Percentiles rank a stretch among this genome's conserved stretches.
phyloP scores from a whole-genome alignment of 495 filamentous ascomycete species.

The Hypoxylon rickii region DNA sequence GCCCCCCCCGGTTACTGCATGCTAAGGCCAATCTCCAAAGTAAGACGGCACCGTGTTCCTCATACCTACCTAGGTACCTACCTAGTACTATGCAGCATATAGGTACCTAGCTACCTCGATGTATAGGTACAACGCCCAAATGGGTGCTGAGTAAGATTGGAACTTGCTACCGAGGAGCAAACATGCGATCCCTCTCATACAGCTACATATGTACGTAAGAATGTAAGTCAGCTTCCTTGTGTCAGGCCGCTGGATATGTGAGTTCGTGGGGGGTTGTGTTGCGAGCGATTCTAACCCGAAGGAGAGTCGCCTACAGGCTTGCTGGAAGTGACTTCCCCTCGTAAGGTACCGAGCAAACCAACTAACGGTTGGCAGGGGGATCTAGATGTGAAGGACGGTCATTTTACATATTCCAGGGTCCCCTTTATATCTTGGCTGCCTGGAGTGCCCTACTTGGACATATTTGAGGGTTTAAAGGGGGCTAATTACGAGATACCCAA shows the following conservation, averaged over 20 bases:
- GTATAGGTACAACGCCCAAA: neutral
- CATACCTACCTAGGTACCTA: too few relatives aligned
- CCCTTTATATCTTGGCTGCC: too few relatives aligned
- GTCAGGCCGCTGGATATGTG: neutral
- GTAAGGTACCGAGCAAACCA: too few relatives aligned
- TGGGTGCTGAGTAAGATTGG: neutral
- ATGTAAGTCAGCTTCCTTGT: neutral
- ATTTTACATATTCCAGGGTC: too few relatives aligned
- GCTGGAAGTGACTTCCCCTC: too few relatives aligned
- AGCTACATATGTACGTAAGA: neutral
- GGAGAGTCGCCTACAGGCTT: neutral
- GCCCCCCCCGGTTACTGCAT: too few relatives aligned
- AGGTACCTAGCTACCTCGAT: neutral
- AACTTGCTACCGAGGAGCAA: neutral
- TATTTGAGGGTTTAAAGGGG: too few relatives aligned
- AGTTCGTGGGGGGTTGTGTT: neutral
- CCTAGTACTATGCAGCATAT: too few relatives aligned
- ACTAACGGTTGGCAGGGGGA: too few relatives aligned
- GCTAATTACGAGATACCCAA: too few relatives aligned
- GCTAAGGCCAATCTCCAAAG: neutral
- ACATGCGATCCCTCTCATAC: neutral
- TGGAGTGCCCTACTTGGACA: too few relatives aligned
- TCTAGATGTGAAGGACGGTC: too few relatives aligned
- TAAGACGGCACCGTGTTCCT: neutral
- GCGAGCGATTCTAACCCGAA: neutral